Evolutionary conservation across 2,329 filamentous ascomycete species (phyloP).

Genomic region (Tolypocladium album): DNA sequence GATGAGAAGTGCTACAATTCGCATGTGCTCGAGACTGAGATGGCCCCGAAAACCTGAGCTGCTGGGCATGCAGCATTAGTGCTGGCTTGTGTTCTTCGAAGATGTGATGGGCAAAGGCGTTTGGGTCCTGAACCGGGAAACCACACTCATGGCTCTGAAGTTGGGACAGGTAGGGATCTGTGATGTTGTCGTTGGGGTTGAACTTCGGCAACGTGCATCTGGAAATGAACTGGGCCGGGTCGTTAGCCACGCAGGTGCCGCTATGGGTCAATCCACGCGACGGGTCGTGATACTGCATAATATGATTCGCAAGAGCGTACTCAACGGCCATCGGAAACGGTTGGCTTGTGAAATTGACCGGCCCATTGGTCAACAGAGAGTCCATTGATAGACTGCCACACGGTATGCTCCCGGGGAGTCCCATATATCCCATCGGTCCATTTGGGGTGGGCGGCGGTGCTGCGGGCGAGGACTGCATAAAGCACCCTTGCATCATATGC

Average conservation of each 20-base stretch:
- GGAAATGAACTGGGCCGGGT: constrained; percentile 12
- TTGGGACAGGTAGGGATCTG: constrained; percentile 6
- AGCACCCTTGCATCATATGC: constrained; percentile 3
- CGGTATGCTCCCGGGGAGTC: constrained; percentile 7
- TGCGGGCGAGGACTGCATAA: constrained; percentile 5
- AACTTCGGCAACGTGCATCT: constrained; percentile 17
- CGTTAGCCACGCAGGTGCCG: constrained; percentile 15
- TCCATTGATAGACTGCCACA: constrained; percentile 12
- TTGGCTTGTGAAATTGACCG: constrained; percentile 5
- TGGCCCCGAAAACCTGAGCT: constrained; percentile 2
- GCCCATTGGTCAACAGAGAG: constrained; percentile 3
- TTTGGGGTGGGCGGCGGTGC: constrained; percentile 1
- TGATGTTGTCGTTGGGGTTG: constrained; percentile 4
- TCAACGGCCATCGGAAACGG: constrained; percentile 10
- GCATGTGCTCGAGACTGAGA: neutral
- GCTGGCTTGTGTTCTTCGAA: constrained; percentile 14
- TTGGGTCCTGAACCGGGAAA: constrained; percentile 15
- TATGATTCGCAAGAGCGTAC: constrained; percentile 15
- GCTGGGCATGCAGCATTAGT: constrained; percentile 6
- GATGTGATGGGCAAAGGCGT: constrained; percentile 17
- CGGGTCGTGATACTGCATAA: constrained; percentile 18
- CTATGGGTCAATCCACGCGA: constrained; percentile 10
- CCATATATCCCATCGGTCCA: constrained; percentile 3
- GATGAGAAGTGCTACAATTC: neutral
- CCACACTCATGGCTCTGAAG: constrained; percentile 14